Percentiles rank a stretch among this genome's conserved stretches.
Evolutionary conservation across 2,329 filamentous ascomycete species (phyloP).

Genomic region (Paecilomyces variotii): DNA sequence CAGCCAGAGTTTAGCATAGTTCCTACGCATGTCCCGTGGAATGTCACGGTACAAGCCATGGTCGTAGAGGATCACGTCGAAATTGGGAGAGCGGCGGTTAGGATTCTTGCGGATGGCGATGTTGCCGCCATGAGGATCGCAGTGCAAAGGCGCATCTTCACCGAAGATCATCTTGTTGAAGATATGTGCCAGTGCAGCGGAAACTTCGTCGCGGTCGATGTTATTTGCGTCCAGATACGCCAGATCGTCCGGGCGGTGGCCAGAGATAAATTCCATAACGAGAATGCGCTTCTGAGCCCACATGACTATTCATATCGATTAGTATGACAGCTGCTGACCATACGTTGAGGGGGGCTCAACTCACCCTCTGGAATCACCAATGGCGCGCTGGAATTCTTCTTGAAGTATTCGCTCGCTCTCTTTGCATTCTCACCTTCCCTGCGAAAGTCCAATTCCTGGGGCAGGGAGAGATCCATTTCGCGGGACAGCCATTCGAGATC

Average conservation of each 20-base stretch:
- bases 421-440: conserved; percentile 79
- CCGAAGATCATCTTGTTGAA: conserved; percentile 99
- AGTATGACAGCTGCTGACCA: neutral
- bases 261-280: conserved; percentile 90
- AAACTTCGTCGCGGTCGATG: conserved; percentile 93
- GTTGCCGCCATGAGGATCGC: conserved; percentile 94
- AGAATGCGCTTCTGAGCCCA: conserved; percentile 85
- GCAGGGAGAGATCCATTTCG: conserved; percentile 86
- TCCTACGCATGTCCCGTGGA: conserved; percentile 64
- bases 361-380: conserved; percentile 69
- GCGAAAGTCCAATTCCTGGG: conserved; percentile 83
- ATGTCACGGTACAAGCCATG: conserved; percentile 96
- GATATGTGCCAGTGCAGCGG: conserved; percentile 77
- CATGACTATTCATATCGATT: conserved; percentile 48
- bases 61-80: conserved; percentile 93
- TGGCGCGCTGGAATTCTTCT: conserved; percentile 63
- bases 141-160: conserved; percentile 78
- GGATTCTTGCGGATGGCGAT: conserved; percentile 79
- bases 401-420: conserved; percentile 73
- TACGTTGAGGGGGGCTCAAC: neutral
- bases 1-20: conserved; percentile 95
- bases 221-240: conserved; percentile 73
- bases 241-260: conserved; percentile 80
- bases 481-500: conserved; percentile 91
- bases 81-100: conserved; percentile 59